phyloP scores from a whole-genome alignment of 148 eudicot species.

The Rhododendron kiyosumense region DNA sequence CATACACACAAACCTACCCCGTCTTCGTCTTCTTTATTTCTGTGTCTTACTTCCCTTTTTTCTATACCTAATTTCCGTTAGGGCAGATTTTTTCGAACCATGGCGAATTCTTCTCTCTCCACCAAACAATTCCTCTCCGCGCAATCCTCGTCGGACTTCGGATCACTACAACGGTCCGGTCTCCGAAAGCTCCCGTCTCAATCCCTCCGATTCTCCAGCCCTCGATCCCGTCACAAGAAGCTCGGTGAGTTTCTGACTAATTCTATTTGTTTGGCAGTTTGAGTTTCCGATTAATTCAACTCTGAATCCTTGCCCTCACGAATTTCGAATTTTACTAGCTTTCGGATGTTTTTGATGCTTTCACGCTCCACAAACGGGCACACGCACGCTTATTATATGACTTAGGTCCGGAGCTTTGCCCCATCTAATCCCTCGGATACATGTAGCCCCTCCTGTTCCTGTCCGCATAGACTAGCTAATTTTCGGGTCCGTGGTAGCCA shows the following conservation, averaged over 20 bases:
- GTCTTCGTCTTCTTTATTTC: not conserved
- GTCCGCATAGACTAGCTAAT: too few relatives aligned
- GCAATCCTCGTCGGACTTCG: slow-evolving; percentile 25
- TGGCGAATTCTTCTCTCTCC: slow-evolving; percentile 59
- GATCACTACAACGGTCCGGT: slow-evolving; percentile 36
- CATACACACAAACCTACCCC: not conserved
- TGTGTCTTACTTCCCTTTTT: not conserved
- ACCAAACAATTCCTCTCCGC: slow-evolving; percentile 56
- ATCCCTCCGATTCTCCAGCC: slow-evolving; percentile 35
- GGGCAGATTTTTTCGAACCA: not conserved
- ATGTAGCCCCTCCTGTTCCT: not conserved
- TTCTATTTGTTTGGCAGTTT: not conserved
- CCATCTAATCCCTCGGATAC: not conserved
- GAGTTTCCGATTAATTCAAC: not conserved
- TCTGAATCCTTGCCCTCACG: not conserved
- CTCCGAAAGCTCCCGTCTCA: slow-evolving; percentile 34
- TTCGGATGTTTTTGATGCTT: too few relatives aligned
- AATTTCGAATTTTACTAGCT: not conserved
- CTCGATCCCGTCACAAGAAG: slow-evolving; percentile 31
- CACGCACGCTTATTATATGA: too few relatives aligned
- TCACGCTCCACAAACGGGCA: too few relatives aligned
- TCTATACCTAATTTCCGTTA: not conserved
- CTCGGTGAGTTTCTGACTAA: slow-evolving; percentile 32
- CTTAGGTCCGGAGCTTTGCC: not conserved
- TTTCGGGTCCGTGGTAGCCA: too few relatives aligned